Base-by-base conservation (phyloP, 2,329 filamentous ascomycete genomes). In the Eutypella sp. region DNA sequence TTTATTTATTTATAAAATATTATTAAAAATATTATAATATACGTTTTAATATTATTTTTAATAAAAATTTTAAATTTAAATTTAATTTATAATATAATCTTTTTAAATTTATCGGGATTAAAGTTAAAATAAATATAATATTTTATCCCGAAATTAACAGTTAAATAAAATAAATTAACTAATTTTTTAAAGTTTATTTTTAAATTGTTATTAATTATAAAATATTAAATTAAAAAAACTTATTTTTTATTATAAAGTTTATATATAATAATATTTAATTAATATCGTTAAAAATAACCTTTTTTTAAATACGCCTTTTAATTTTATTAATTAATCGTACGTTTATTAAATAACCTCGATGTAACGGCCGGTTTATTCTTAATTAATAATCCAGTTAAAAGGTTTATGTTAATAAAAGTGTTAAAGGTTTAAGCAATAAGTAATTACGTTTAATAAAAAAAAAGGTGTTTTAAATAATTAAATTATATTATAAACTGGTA, bases 81-180 rank as follows among this genome's bases (percentile, higher is more conserved):
- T 41, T 25, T 31, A 31, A 18, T 29, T 18, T 31, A 29, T 15
- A 31, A 41, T 24, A 25, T 23, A 40, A 24, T 18, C 24, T 25
- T 25, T 24, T 5, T 40, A 40, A 7, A 24, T 13, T 5, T 24
- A 40, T 40, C 15, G 29, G 5, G 5, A 24, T 23, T n/a, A 5
- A 40, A 25, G 29, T 40, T 40, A 22, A 18, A 40, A 40, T 24
- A n/a, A n/a, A n/a, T n/a, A n/a, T n/a, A n/a, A n/a, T n/a, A n/a
- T n/a, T n/a, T n/a, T n/a, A n/a, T n/a, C n/a, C n/a, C n/a, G n/a
- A n/a, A n/a, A n/a, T n/a, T n/a, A n/a, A n/a, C n/a, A n/a, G n/a
- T 27, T 29, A 15, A 29, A 29, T 31, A 6, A 11, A 29, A 29
- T 29, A 29, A n/a, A n/a, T n/a, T n/a, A n/a, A n/a, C n/a, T n/a